Evolutionary conservation across 2,329 filamentous ascomycete genomes (phyloP).

Genomic region (Hypoxylon sp.): DNA sequence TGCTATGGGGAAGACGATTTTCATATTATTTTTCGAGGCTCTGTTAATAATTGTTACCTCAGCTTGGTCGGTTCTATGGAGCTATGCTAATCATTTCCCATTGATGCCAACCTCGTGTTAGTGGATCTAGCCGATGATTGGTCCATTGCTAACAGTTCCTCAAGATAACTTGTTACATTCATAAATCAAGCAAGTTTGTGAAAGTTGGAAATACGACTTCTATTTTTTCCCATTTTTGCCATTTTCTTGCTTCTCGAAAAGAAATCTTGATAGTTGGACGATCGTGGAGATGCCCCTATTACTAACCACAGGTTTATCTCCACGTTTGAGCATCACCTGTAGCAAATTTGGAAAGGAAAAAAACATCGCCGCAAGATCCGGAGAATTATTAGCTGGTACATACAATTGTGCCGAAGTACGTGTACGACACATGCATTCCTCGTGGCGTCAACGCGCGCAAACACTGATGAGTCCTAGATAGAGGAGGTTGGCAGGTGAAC

Average conservation of each 20-base stretch:
- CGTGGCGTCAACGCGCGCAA: slow-evolving; percentile 21
- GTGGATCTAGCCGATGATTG: slow-evolving; percentile 44
- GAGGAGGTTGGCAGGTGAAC: slow-evolving; percentile 45
- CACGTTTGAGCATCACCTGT: background rate
- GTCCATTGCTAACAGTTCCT: slow-evolving; percentile 28
- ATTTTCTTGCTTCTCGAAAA: slow-evolving; percentile 10
- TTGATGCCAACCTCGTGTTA: slow-evolving; percentile 46
- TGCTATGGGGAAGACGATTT: slow-evolving; percentile 11
- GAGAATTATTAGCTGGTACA: background rate
- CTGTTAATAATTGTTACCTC: slow-evolving; percentile 24
- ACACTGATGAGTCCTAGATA: slow-evolving; percentile 7
- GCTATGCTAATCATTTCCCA: slow-evolving; percentile 42
- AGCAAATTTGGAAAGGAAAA: background rate
- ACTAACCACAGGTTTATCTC: background rate
- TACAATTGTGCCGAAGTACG: slow-evolving; percentile 13
- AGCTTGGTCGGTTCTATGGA: slow-evolving; percentile 31
- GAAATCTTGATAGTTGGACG: slow-evolving; percentile 4
- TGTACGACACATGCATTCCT: slow-evolving; percentile 34
- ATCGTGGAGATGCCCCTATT: slow-evolving; percentile 4
- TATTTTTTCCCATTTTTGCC: slow-evolving; percentile 12
- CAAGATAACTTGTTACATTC: slow-evolving; percentile 28
- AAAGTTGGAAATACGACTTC: slow-evolving; percentile 32
- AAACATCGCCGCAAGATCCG: slow-evolving; percentile 2
- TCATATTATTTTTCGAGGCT: slow-evolving; percentile 17
- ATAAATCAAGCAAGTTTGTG: slow-evolving; percentile 32